A percentile compares a stretch with the other conserved stretches of the same genome.
These are phyloP conservation scores for Nitzschia sp. DNA, from an alignment of 108 stramenopile genomes.

Conservation along the genomic window DNA sequence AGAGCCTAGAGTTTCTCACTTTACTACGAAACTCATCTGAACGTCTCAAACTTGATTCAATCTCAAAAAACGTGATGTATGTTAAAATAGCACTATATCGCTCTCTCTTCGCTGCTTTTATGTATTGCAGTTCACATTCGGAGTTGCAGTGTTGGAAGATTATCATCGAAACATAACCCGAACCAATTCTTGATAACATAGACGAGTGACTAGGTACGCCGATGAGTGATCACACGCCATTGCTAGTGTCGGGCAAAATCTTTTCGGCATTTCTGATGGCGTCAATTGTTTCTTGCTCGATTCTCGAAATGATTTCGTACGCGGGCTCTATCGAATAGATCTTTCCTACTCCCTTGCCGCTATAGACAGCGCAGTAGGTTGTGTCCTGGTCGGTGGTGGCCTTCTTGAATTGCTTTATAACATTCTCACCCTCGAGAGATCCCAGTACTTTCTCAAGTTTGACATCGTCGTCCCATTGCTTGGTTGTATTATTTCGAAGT, in stretches of 20 bases:
- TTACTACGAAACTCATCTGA: no score
- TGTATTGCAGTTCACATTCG: no score
- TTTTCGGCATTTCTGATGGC: background rate
- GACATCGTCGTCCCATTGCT: constrained; percentile 57
- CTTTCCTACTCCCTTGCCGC: constrained; percentile 75
- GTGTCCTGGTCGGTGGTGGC: constrained; percentile 29
- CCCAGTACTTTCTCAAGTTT: constrained; percentile 29
- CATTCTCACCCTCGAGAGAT: background rate
- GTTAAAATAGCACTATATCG: no score
- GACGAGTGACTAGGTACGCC: no score
- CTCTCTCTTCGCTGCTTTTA: no score
- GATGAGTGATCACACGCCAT: background rate
- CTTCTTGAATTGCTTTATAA: constrained; percentile 36
- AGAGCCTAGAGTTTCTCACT: no score
- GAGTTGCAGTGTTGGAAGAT: no score
- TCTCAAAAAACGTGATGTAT: no score
- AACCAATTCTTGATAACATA: no score
- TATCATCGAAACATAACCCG: no score
- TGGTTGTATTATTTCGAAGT: constrained; percentile 59
- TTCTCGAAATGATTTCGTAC: constrained; percentile 50
- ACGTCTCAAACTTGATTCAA: no score
- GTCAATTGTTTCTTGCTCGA: constrained; percentile 51
- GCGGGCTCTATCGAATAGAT: constrained; percentile 59
- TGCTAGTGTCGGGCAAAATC: background rate
- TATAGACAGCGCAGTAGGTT: constrained; percentile 30